Conservation (phyloP, 2,329 filamentous ascomycete species). For the Biscogniauxia mediterranea region DNA sequence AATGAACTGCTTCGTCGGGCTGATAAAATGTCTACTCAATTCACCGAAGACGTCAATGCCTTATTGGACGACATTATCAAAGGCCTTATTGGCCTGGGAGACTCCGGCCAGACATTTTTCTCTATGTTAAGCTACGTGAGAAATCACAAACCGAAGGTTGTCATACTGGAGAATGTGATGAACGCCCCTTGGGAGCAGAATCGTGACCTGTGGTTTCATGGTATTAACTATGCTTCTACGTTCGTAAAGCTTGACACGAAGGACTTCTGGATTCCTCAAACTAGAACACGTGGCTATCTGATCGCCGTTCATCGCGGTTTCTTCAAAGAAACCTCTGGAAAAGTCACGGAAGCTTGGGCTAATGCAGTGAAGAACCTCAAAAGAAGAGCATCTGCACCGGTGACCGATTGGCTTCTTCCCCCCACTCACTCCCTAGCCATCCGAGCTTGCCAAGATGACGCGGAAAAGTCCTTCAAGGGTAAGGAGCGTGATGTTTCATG, state of each 20-base stretch:
- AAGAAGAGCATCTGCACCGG: slow-evolving; percentile 59
- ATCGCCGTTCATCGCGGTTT: slow-evolving; percentile 49
- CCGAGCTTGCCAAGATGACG: slow-evolving; percentile 47
- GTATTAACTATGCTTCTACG: slow-evolving; percentile 54
- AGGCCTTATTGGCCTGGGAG: slow-evolving; percentile 58
- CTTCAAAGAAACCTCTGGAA: slow-evolving; percentile 26
- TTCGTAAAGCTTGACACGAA: slow-evolving; percentile 62
- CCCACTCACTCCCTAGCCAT: slow-evolving; percentile 54
- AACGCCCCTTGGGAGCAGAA: slow-evolving; percentile 58
- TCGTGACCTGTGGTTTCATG: slow-evolving; percentile 36
- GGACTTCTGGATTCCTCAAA: slow-evolving; percentile 72
- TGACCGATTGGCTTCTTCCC: slow-evolving; percentile 59
- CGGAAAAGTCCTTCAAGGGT: slow-evolving; percentile 32
- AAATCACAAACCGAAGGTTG: slow-evolving; percentile 55
- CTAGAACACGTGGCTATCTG: slow-evolving; percentile 59
- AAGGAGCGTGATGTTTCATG: slow-evolving; percentile 43
- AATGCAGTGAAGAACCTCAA: slow-evolving; percentile 45
- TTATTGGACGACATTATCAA: slow-evolving; percentile 49
- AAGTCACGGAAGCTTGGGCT: slow-evolving; percentile 42
- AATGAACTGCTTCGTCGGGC: slow-evolving; percentile 16
- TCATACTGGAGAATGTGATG: slow-evolving; percentile 72
- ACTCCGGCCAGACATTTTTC: slow-evolving; percentile 65
- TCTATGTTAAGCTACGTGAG: slow-evolving; percentile 58
- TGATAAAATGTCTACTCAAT: neutral
- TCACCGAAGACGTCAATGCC: neutral